Conservation (phyloP, 768 basidiomycete genomes). For the Xerocomellus chrysenteron region DNA sequence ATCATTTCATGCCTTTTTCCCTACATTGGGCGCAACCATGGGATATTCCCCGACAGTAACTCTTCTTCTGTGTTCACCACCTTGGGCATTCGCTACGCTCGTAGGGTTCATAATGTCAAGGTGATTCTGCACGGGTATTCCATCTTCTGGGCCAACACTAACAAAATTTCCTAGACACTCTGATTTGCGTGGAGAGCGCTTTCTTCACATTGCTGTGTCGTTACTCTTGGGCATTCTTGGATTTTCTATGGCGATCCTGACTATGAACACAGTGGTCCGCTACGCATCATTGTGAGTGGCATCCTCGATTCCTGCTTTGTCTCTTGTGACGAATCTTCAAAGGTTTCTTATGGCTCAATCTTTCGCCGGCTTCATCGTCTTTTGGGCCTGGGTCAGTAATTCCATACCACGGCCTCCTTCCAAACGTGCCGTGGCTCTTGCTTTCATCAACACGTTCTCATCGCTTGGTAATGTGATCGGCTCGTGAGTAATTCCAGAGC, state of each 20-base stretch:
- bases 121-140: constrained; percentile 31
- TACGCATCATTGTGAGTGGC: constrained; percentile 60
- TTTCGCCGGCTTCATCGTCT: constrained; percentile 69
- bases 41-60: constrained; percentile 65
- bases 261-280: constrained; percentile 58
- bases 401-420: constrained; percentile 74
- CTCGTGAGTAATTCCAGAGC: constrained; percentile 49
- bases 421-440: constrained; percentile 88
- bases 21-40: constrained; percentile 71
- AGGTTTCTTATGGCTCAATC: constrained; percentile 80
- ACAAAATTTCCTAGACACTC: constrained; percentile 52
- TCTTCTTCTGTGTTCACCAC: constrained; percentile 67
- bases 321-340: neutral
- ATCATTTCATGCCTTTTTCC: constrained; percentile 81
- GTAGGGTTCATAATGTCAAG: constrained; percentile 52
- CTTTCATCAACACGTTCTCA: constrained; percentile 77
- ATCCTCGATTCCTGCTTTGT: neutral
- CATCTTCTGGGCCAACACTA: neutral
- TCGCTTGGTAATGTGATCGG: constrained; percentile 84
- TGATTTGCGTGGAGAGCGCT: constrained; percentile 68
- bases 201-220: constrained; percentile 58
- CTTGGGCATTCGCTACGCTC: constrained; percentile 64
- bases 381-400: constrained; percentile 53
- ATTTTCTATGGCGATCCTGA: constrained; percentile 63
- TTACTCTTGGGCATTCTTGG: constrained; percentile 62